phyloP scores from a whole-genome alignment of 345 rosid genomes.

The Gossypium bickii region DNA sequence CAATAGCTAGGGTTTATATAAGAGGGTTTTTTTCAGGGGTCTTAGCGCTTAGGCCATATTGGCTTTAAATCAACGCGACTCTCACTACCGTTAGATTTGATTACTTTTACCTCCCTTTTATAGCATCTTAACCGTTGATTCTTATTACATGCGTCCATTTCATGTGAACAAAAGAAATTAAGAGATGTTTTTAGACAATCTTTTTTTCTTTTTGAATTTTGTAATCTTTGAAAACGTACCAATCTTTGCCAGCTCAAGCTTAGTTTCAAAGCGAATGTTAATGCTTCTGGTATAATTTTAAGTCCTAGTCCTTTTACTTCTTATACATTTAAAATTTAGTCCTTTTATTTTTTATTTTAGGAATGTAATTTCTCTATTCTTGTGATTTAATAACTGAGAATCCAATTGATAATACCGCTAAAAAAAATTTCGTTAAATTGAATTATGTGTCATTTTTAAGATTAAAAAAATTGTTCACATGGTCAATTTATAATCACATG shows the following conservation, averaged over 20 bases:
- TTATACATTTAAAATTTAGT: no score
- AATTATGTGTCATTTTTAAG: no score
- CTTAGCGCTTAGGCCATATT: conserved; percentile 12
- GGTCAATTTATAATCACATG: no score
- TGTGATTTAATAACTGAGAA: no score
- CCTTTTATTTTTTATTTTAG: no score
- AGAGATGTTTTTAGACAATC: neutral
- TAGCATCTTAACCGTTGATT: conserved; percentile 36
- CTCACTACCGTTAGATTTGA: conserved; percentile 39
- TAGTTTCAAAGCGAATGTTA: conserved; percentile 3
- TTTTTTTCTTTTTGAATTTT: neutral
- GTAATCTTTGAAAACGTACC: neutral
- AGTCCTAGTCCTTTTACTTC: no score
- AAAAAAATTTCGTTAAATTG: no score
- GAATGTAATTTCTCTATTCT: no score
- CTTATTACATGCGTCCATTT: neutral
- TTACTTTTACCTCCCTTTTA: neutral
- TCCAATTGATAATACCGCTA: no score
- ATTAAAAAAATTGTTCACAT: no score
- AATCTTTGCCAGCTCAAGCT: conserved; percentile 12
- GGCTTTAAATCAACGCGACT: conserved; percentile 45
- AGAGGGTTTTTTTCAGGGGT: neutral
- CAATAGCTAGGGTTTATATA: conserved; percentile 7
- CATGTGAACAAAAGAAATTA: neutral
- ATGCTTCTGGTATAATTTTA: no score